Evolutionary conservation across 768 basidiomycete species (phyloP).

Genomic region (Psilocybe sp.): DNA sequence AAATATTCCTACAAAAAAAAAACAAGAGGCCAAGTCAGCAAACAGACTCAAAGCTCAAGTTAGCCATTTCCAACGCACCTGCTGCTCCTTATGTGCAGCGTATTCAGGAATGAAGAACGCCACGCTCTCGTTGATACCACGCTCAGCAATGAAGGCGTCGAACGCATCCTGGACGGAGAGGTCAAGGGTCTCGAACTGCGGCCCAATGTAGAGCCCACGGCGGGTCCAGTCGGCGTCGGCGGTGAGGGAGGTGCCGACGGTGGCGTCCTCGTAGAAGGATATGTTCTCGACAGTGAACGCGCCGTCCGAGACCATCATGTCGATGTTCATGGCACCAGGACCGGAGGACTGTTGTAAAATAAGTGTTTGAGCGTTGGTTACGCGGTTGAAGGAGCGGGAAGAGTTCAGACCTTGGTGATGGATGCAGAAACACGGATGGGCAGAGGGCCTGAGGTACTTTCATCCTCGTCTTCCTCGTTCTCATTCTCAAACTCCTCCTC

Average conservation of each 20-base stretch:
- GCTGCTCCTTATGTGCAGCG: slow-evolving; percentile 89
- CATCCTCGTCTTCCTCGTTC: slow-evolving; percentile 24
- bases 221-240: slow-evolving; percentile 95
- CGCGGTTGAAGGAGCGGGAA: background rate
- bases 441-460: slow-evolving; percentile 40
- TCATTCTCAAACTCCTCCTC: slow-evolving; percentile 32
- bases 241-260: slow-evolving; percentile 71
- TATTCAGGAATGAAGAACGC: slow-evolving; percentile 90
- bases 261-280: slow-evolving; percentile 74
- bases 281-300: slow-evolving; percentile 87
- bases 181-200: slow-evolving; percentile 93
- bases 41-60: background rate
- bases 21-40: slow-evolving; percentile 1
- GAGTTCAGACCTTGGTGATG: slow-evolving; percentile 66
- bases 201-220: slow-evolving; percentile 89
- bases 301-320: slow-evolving; percentile 77
- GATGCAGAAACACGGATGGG: slow-evolving; percentile 79
- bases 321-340: slow-evolving; percentile 72
- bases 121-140: slow-evolving; percentile 79
- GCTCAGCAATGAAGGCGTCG: slow-evolving; percentile 84
- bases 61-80: slow-evolving; percentile 44
- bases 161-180: slow-evolving; percentile 86
- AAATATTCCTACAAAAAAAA: slow-evolving; percentile 74
- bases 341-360: slow-evolving; percentile 34
- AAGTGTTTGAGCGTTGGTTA: background rate